Percentiles rank a stretch among this genome's conserved stretches.
These are phyloP conservation scores for Nothomitra cinnamomea DNA, from an alignment of 2,329 filamentous ascomycete species.

Conservation along the genomic window DNA sequence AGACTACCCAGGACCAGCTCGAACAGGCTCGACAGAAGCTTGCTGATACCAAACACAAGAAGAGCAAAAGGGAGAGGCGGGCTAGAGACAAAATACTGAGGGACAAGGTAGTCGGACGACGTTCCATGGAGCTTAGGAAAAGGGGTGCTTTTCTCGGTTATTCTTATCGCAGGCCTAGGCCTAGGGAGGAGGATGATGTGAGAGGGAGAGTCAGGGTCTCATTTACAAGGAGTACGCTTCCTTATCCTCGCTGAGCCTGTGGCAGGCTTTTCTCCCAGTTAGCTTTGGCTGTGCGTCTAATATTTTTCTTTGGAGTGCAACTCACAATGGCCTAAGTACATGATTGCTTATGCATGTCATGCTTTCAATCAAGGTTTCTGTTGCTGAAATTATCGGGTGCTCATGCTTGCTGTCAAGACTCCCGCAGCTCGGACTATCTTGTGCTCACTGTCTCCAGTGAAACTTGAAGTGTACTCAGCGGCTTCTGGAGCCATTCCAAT, in stretches of 20 bases:
- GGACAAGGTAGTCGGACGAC: slow-evolving; percentile 46
- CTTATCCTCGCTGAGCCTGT: not conserved
- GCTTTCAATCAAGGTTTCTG: too few relatives aligned
- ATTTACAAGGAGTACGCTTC: not conserved
- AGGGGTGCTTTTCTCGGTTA: slow-evolving; percentile 78
- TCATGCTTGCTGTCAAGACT: too few relatives aligned
- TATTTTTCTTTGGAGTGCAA: too few relatives aligned
- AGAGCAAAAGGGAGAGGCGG: slow-evolving; percentile 42
- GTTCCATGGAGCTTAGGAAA: slow-evolving; percentile 67
- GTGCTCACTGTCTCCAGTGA: too few relatives aligned
- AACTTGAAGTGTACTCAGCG: too few relatives aligned
- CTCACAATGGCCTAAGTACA: too few relatives aligned
- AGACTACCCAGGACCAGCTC: not conserved
- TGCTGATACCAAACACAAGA: slow-evolving; percentile 15
- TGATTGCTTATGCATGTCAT: too few relatives aligned
- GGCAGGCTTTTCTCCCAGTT: too few relatives aligned
- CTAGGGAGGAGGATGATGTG: slow-evolving; percentile 1
- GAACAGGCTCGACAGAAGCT: not conserved
- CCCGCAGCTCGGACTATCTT: too few relatives aligned
- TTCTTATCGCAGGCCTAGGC: slow-evolving; percentile 47
- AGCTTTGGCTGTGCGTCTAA: too few relatives aligned
- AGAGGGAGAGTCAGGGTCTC: not conserved
- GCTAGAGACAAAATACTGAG: slow-evolving; percentile 73
- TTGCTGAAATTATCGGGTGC: too few relatives aligned
- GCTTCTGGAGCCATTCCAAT: too few relatives aligned